A percentile compares a stretch with the other conserved stretches of the same genome.
These are phyloP conservation scores for Tetraselmis chui DNA, from an alignment of 139 green algal species.

Conservation along the genomic window DNA sequence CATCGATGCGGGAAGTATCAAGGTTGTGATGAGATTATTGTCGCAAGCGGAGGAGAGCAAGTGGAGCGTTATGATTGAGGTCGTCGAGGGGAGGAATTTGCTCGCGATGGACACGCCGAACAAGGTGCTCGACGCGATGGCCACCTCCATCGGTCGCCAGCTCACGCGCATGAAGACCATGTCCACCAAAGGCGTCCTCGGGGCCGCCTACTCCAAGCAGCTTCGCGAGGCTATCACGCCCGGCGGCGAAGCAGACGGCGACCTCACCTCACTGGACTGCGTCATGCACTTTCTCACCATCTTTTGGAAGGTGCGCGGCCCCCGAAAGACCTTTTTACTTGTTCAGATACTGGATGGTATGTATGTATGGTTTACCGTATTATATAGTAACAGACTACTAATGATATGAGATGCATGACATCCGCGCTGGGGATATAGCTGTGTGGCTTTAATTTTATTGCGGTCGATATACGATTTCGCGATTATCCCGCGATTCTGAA, in stretches of 20 bases:
- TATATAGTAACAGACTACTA: no score
- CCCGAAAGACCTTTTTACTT: no score
- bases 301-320: slow-evolving; percentile 25
- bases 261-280: slow-evolving; percentile 4
- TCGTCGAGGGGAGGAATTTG: not conserved
- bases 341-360: no score
- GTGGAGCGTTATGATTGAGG: not conserved
- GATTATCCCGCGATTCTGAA: no score
- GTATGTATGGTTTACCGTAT: no score
- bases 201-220: not conserved
- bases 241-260: not conserved
- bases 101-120: not conserved
- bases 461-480: no score
- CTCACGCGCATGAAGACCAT: not conserved
- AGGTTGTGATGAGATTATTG: not conserved
- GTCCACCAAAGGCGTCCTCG: not conserved
- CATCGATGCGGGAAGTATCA: not conserved
- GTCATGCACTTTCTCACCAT: slow-evolving; percentile 23
- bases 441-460: no score
- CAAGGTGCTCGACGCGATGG: not conserved
- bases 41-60: not conserved
- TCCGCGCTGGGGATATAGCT: no score
- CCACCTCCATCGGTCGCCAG: not conserved
- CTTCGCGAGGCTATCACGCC: not conserved
- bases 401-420: no score